Conservation (phyloP, 2,329 filamentous ascomycete species). For the Sclerotinia borealis region DNA sequence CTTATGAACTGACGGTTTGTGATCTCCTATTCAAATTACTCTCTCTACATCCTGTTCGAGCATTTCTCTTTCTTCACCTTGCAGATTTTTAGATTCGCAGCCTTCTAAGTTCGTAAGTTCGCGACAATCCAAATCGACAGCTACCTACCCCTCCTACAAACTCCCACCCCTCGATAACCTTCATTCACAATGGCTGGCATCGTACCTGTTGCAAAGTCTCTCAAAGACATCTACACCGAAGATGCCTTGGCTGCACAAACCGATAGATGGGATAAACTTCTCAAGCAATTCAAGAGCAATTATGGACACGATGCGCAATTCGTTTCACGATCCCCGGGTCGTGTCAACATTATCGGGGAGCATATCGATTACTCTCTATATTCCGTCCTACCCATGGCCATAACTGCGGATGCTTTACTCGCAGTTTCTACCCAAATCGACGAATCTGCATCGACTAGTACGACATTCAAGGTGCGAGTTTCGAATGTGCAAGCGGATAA, state of each 20-base stretch:
- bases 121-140: conserved; percentile 1
- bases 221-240: conserved; percentile 77
- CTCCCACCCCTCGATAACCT: not conserved
- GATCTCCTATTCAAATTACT: not conserved
- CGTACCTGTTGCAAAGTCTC: conserved; percentile 69
- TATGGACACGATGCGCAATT: conserved; percentile 72
- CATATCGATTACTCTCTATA: conserved; percentile 99
- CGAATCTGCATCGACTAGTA: conserved; percentile 36
- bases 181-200: conserved; percentile 43
- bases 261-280: conserved; percentile 68
- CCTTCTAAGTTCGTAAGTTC: not conserved
- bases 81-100: not conserved
- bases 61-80: not conserved
- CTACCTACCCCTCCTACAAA: conserved; percentile 17
- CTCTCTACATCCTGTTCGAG: not conserved
- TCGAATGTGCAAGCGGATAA: conserved; percentile 71
- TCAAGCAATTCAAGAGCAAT: conserved; percentile 61
- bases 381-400: conserved; percentile 91
- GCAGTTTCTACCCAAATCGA: conserved; percentile 57
- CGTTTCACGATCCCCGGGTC: conserved; percentile 81
- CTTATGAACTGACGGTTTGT: not conserved
- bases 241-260: conserved; percentile 63
- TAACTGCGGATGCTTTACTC: conserved; percentile 83
- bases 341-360: conserved; percentile 98
- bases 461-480: conserved; percentile 64